phyloP scores from a whole-genome alignment of 192 early-diverging fungal species.

The Coemansia sp. region DNA sequence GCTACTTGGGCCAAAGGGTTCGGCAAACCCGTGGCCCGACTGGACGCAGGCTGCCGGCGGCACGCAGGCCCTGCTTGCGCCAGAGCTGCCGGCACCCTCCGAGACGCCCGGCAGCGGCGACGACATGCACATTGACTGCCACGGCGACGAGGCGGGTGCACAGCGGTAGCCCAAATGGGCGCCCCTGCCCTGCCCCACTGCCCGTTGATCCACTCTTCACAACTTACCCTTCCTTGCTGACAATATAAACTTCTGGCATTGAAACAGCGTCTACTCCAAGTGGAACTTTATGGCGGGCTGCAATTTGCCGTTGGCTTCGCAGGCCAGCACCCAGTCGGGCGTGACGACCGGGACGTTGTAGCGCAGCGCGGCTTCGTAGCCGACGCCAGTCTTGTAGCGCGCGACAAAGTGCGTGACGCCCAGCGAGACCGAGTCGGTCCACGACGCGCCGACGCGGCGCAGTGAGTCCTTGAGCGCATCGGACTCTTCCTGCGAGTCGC shows the following conservation, averaged over 20 bases:
- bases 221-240: too few relatives aligned
- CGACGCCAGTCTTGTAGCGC: slow-evolving; percentile 74
- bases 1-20: neutral
- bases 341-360: slow-evolving; percentile 93
- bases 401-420: slow-evolving; percentile 93
- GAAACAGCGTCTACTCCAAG: slow-evolving; percentile 21
- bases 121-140: slow-evolving; percentile 3
- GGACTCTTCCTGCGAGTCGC: slow-evolving; percentile 70
- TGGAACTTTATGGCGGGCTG: slow-evolving; percentile 60
- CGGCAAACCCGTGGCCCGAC: slow-evolving; percentile 4
- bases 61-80: slow-evolving; percentile 1
- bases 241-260: too few relatives aligned
- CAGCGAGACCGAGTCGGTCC: slow-evolving; percentile 76
- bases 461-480: slow-evolving; percentile 72
- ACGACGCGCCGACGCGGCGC: slow-evolving; percentile 80
- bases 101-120: neutral
- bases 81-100: neutral
- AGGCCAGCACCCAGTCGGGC: slow-evolving; percentile 92
- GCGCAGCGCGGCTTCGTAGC: slow-evolving; percentile 82
- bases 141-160: neutral
- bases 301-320: slow-evolving; percentile 83
- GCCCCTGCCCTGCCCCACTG: too few relatives aligned
- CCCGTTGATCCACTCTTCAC: too few relatives aligned
- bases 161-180: neutral
- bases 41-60: slow-evolving; percentile 5